Evolutionary conservation across 441 rosid genomes (phyloP).

Genomic region (Croton setiger): DNA sequence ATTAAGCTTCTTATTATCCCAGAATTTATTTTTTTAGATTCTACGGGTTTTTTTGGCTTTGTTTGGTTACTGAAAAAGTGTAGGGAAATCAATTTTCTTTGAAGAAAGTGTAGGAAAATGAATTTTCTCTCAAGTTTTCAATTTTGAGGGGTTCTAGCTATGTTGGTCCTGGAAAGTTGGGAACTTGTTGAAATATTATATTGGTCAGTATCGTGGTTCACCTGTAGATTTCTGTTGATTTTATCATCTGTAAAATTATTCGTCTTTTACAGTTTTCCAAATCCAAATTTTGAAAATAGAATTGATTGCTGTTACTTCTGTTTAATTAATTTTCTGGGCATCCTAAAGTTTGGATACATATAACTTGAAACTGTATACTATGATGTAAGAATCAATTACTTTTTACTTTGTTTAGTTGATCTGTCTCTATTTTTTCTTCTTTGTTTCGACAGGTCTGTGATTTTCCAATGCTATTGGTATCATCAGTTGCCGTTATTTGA

Average conservation of each 20-base stretch:
- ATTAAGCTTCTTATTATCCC: conserved; percentile 1
- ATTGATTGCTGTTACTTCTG: background rate
- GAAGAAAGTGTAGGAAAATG: conserved; percentile 15
- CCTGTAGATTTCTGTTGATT: background rate
- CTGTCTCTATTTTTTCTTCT: background rate
- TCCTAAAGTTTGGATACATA: background rate
- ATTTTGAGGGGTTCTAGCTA: background rate
- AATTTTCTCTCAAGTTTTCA: background rate
- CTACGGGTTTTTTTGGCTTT: conserved; percentile 21
- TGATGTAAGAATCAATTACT: background rate
- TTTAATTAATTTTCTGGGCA: background rate
- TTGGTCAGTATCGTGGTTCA: background rate
- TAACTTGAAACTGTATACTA: background rate
- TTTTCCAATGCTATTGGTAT: conserved; percentile 27
- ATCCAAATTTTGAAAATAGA: background rate
- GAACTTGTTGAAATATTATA: background rate
- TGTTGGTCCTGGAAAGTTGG: conserved; percentile 4
- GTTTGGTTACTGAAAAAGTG: conserved; percentile 27
- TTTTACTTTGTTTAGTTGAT: conserved; percentile 19
- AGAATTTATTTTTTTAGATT: conserved; percentile 22
- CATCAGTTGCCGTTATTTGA: conserved; percentile 22
- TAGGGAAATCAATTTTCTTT: conserved; percentile 4
- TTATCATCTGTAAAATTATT: background rate
- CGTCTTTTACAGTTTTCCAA: background rate
- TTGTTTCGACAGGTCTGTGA: conserved; percentile 40